These are phyloP conservation scores for Trypanosomatidae sp. DNA, from an alignment of 208 protist genomes.

Conservation along the genomic window DNA sequence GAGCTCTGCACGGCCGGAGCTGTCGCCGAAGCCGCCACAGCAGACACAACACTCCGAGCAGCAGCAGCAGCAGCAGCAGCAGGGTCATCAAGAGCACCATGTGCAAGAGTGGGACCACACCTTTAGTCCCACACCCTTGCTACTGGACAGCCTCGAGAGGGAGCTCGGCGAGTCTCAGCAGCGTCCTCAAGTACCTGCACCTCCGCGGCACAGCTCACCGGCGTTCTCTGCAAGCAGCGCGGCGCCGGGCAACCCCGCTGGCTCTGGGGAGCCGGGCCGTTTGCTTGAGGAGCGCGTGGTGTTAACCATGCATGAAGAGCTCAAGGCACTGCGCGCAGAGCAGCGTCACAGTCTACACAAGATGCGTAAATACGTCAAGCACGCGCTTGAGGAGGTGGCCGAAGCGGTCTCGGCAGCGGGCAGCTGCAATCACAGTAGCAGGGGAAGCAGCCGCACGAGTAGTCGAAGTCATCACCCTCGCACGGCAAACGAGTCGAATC, in stretches of 20 bases:
- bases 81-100: not conserved
- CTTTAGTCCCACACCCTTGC: constrained; percentile 1
- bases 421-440: constrained; percentile 8
- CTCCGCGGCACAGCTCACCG: not conserved
- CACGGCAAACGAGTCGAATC: not conserved
- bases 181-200: constrained; percentile 3
- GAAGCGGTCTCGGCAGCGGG: not conserved
- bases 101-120: constrained; percentile 7
- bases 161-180: constrained; percentile 6
- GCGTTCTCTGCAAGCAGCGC: not conserved
- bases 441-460: constrained; percentile 5
- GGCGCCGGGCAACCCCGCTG: not conserved
- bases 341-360: constrained; percentile 16
- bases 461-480: not conserved
- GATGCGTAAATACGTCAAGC: constrained; percentile 17
- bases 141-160: not conserved
- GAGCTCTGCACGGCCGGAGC: not conserved
- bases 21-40: not conserved
- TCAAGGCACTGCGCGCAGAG: constrained; percentile 17
- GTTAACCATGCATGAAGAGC: constrained; percentile 14
- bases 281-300: not conserved
- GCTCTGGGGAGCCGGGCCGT: not conserved
- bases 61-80: not conserved
- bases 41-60: not conserved
- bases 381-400: constrained; percentile 9